These are phyloP conservation scores for Cladorrhinum samala DNA, from an alignment of 495 filamentous ascomycete genomes.

Conservation along the genomic window DNA sequence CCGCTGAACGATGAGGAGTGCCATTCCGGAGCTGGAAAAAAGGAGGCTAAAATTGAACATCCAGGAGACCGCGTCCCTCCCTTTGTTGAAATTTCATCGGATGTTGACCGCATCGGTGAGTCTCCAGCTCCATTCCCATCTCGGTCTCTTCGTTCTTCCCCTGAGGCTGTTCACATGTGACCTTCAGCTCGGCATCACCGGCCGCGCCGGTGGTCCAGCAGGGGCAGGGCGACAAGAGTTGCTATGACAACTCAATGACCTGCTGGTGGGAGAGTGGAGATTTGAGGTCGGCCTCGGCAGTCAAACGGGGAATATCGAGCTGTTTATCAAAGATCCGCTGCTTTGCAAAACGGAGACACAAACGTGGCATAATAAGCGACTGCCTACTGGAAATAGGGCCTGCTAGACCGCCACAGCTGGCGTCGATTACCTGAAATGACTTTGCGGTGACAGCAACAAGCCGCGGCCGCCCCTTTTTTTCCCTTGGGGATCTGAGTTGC, in stretches of 20 bases:
- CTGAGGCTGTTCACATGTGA: slow-evolving; percentile 13
- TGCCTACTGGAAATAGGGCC: no score
- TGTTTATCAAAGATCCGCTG: neutral
- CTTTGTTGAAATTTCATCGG: no score
- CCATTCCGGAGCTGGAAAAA: no score
- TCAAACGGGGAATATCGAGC: neutral
- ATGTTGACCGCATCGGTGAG: neutral
- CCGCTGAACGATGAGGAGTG: no score
- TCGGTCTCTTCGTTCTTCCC: neutral
- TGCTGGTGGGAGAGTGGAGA: slow-evolving; percentile 11
- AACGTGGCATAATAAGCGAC: neutral
- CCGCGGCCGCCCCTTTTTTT: no score
- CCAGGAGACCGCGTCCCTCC: no score
- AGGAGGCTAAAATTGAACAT: no score
- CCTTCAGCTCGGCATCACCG: slow-evolving; percentile 9
- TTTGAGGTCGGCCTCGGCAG: slow-evolving; percentile 17
- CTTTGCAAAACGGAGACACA: no score
- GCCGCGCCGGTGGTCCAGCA: slow-evolving; percentile 8
- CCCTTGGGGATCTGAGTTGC: no score
- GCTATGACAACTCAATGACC: slow-evolving; percentile 20
- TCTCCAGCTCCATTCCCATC: no score
- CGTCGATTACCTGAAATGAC: neutral
- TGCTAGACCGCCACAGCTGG: slow-evolving; percentile 2
- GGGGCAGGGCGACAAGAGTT: slow-evolving; percentile 5
- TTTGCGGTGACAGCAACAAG: neutral